Evolutionary conservation across 306 rosid species (phyloP).

Genomic region (Albizia julibrissin): DNA sequence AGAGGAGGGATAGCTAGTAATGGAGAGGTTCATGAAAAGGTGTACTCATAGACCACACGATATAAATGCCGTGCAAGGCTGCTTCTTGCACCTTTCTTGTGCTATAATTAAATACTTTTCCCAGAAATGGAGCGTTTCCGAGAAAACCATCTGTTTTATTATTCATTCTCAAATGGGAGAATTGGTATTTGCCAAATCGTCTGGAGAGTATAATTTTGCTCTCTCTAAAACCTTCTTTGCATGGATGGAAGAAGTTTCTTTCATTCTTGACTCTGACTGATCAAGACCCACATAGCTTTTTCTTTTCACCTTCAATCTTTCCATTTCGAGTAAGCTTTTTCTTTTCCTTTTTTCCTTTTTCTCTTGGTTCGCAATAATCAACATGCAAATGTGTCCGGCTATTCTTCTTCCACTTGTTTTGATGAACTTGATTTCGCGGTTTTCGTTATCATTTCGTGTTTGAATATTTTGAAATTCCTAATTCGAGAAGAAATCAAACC

Average conservation of each 20-base stretch:
- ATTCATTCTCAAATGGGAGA: constrained; percentile 11
- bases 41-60: constrained; percentile 19
- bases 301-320: neutral
- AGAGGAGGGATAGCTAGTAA: neutral
- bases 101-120: neutral
- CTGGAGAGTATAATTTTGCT: neutral
- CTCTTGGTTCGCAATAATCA: constrained; percentile 34
- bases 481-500: neutral
- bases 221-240: neutral
- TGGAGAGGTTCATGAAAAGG: neutral
- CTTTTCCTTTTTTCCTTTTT: neutral
- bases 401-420: neutral
- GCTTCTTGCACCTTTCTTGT: neutral
- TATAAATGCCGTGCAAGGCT: constrained; percentile 18
- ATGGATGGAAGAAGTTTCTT: neutral
- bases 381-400: constrained; percentile 52
- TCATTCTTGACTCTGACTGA: constrained; percentile 4
- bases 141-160: constrained; percentile 5
- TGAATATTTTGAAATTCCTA: neutral
- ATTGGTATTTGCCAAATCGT: neutral
- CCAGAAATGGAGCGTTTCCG: neutral
- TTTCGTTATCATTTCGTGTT: neutral
- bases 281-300: constrained; percentile 6
- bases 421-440: neutral
- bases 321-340: constrained; percentile 4